phyloP scores from a whole-genome alignment of 2,329 filamentous ascomycete genomes.

The Colletotrichum sp. region DNA sequence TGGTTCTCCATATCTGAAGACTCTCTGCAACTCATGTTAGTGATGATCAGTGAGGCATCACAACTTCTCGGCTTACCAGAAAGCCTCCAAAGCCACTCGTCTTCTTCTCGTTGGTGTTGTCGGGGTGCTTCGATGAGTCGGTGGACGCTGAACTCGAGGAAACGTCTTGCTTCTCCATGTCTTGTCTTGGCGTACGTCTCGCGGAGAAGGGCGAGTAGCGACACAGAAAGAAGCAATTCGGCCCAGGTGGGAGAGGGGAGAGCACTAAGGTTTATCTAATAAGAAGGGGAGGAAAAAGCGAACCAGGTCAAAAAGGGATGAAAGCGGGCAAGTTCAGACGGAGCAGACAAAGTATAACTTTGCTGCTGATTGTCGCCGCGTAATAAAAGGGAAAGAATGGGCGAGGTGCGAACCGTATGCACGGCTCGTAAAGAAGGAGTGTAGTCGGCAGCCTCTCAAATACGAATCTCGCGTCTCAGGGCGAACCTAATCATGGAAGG shows the following conservation, averaged over 20 bases:
- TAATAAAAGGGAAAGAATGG: background rate
- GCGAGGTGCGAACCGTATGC: background rate
- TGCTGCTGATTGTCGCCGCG: background rate
- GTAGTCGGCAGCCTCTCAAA: background rate
- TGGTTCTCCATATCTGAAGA: constrained; percentile 27
- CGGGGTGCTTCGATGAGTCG: background rate
- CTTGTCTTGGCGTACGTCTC: background rate
- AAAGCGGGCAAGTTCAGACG: background rate
- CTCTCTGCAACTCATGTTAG: constrained; percentile 21
- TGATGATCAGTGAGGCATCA: background rate
- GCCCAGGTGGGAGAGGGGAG: background rate
- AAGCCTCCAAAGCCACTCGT: background rate
- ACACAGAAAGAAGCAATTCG: background rate
- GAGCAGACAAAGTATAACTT: background rate
- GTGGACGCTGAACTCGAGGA: background rate
- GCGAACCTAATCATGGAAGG: background rate
- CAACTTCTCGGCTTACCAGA: background rate
- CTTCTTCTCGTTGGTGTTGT: background rate
- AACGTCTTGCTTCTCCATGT: background rate
- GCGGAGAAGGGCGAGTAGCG: background rate
- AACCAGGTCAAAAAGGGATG: background rate
- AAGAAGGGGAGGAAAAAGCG: background rate
- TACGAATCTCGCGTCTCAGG: background rate
- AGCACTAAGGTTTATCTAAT: background rate
- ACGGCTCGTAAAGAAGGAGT: background rate